A percentile compares a stretch with the other conserved stretches of the same genome.
Conservation (phyloP, 2,329 filamentous ascomycete species). For the Diplocarpon mali region DNA sequence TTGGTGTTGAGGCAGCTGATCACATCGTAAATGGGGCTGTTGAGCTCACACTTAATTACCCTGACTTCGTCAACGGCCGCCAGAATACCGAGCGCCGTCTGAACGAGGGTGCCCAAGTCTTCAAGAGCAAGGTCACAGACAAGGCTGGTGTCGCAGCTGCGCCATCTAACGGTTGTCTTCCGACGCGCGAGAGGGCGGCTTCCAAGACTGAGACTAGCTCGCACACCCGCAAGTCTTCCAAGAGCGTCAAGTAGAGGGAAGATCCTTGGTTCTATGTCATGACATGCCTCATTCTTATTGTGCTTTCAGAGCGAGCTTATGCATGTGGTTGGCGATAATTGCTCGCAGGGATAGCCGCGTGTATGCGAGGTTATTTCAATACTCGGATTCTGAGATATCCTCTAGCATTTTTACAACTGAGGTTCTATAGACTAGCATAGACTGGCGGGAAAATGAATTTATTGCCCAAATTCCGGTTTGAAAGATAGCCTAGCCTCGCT, state of each 20-base stretch:
- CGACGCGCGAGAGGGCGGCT: slow-evolving; percentile 23
- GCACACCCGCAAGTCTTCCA: slow-evolving; percentile 28
- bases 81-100: slow-evolving; percentile 30
- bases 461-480: neutral
- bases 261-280: neutral
- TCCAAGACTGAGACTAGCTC: slow-evolving; percentile 27
- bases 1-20: slow-evolving; percentile 65
- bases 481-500: too few species aligned
- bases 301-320: neutral
- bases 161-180: slow-evolving; percentile 15
- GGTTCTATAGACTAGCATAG: neutral
- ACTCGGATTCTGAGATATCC: too few species aligned
- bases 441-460: neutral
- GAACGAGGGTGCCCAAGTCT: slow-evolving; percentile 27
- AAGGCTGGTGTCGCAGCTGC: slow-evolving; percentile 14
- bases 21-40: slow-evolving; percentile 62
- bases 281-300: too few species aligned
- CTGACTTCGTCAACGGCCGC: slow-evolving; percentile 58
- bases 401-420: too few species aligned
- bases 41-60: slow-evolving; percentile 68
- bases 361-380: too few species aligned
- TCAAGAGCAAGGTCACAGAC: slow-evolving; percentile 22
- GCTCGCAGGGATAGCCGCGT: too few species aligned
- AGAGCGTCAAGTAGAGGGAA: slow-evolving; percentile 26
- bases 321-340: neutral